Conservation (phyloP, 345 rosid species). For the Hirschfeldia incana region DNA sequence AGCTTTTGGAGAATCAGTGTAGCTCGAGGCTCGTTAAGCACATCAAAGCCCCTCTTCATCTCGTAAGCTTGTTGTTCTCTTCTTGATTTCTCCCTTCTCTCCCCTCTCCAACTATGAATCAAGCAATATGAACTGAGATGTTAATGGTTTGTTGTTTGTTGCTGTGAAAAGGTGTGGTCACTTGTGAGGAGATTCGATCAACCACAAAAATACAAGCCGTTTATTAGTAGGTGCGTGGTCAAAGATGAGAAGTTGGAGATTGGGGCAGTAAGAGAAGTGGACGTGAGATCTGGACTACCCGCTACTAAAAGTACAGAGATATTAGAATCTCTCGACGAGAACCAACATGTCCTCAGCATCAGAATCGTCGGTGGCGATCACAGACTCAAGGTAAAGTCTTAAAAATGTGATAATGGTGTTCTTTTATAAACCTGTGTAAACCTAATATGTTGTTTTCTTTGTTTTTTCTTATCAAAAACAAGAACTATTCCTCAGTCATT, state of each 20-base stretch:
- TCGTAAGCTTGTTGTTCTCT: slow-evolving; percentile 45
- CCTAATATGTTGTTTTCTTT: background rate
- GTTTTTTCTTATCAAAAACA: slow-evolving; percentile 3
- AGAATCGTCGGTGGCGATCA: slow-evolving; percentile 77
- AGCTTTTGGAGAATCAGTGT: slow-evolving; percentile 64
- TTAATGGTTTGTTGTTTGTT: background rate
- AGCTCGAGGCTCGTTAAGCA: slow-evolving; percentile 68
- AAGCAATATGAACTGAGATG: background rate
- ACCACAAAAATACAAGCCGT: slow-evolving; percentile 80
- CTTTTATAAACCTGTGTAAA: background rate
- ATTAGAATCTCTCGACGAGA: slow-evolving; percentile 69
- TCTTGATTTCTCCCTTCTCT: background rate
- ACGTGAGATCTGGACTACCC: slow-evolving; percentile 72
- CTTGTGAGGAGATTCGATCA: slow-evolving; percentile 74
- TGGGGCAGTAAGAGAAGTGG: slow-evolving; percentile 72
- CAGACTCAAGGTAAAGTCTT: slow-evolving; percentile 55
- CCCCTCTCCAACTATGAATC: background rate
- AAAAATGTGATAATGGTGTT: background rate
- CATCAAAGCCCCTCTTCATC: slow-evolving; percentile 87
- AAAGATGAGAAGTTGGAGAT: slow-evolving; percentile 60
- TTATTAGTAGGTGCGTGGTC: slow-evolving; percentile 59
- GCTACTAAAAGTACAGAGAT: slow-evolving; percentile 77
- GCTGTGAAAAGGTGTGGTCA: slow-evolving; percentile 61
- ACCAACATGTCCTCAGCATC: slow-evolving; percentile 60
- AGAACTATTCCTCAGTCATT: slow-evolving; percentile 89